phyloP scores from a whole-genome alignment of 1,284 basidiomycete genomes.

The Austroboletus novae-zelandiae region DNA sequence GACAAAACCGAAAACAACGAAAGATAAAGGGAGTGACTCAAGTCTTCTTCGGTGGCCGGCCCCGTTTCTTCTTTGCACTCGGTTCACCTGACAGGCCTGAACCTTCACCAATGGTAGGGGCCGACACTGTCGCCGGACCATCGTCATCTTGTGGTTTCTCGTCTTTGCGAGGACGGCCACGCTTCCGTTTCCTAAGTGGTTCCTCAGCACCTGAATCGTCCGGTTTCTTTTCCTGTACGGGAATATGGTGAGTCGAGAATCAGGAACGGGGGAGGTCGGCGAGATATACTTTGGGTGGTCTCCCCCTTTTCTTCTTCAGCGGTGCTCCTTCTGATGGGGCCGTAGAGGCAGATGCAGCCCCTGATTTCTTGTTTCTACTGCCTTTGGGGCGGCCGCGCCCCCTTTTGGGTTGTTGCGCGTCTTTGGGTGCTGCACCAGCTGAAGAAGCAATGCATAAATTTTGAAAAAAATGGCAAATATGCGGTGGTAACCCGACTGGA shows the following conservation, averaged over 20 bases:
- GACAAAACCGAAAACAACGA: slow-evolving; percentile 18
- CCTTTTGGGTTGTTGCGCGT: slow-evolving; percentile 52
- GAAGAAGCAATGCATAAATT: slow-evolving; percentile 14
- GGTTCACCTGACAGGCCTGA: slow-evolving; percentile 34
- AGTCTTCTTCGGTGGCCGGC: slow-evolving; percentile 67
- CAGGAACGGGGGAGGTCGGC: slow-evolving; percentile 23
- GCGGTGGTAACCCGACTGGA: slow-evolving; percentile 4
- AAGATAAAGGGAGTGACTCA: slow-evolving; percentile 13
- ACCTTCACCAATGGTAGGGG: slow-evolving; percentile 40
- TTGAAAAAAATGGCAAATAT: slow-evolving; percentile 24
- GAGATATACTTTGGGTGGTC: slow-evolving; percentile 68
- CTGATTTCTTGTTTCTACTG: slow-evolving; percentile 76
- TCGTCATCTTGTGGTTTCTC: slow-evolving; percentile 42
- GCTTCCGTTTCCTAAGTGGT: slow-evolving; percentile 55
- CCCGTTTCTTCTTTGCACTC: slow-evolving; percentile 63
- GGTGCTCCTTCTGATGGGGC: slow-evolving; percentile 36
- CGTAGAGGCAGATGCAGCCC: slow-evolving; percentile 39
- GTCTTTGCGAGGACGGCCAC: slow-evolving; percentile 71
- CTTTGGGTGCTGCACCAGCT: slow-evolving; percentile 26
- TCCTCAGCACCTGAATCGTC: slow-evolving; percentile 47
- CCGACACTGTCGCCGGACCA: slow-evolving; percentile 27
- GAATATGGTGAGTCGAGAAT: slow-evolving; percentile 25
- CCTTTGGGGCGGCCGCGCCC: slow-evolving; percentile 78
- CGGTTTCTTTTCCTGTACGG: slow-evolving; percentile 52
- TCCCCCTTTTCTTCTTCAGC: slow-evolving; percentile 62